phyloP scores from a whole-genome alignment of 768 basidiomycete genomes.

The Mycena leptocephala region DNA sequence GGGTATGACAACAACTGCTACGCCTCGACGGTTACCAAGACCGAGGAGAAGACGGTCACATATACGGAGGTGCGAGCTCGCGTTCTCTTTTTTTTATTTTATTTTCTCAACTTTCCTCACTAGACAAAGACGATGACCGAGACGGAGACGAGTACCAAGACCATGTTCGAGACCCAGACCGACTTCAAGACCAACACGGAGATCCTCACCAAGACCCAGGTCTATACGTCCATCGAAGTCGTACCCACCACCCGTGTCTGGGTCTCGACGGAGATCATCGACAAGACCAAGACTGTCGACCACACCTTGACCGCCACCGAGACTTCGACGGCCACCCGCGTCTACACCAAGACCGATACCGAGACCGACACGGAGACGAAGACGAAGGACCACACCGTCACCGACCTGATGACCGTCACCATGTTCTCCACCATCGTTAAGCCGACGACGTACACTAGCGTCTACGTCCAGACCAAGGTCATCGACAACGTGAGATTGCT shows the following conservation, averaged over 20 bases:
- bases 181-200: slow-evolving; percentile 59
- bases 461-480: slow-evolving; percentile 69
- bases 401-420: slow-evolving; percentile 72
- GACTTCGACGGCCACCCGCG: slow-evolving; percentile 69
- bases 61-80: slow-evolving; percentile 29
- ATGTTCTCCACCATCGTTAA: slow-evolving; percentile 66
- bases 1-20: slow-evolving; percentile 43
- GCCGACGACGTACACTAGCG: slow-evolving; percentile 72
- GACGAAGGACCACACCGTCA: slow-evolving; percentile 68
- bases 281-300: slow-evolving; percentile 70
- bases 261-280: slow-evolving; percentile 77
- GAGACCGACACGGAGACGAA: slow-evolving; percentile 64
- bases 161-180: slow-evolving; percentile 50
- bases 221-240: slow-evolving; percentile 68
- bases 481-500: slow-evolving; percentile 70
- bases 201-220: slow-evolving; percentile 59
- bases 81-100: slow-evolving; percentile 7
- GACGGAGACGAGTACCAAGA: slow-evolving; percentile 59
- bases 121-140: slow-evolving; percentile 41
- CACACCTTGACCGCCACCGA: slow-evolving; percentile 77
- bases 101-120: background rate
- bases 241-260: slow-evolving; percentile 78
- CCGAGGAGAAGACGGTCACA: slow-evolving; percentile 40
- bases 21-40: slow-evolving; percentile 55
- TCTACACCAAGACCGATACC: slow-evolving; percentile 68